These are phyloP conservation scores for Globisporangium nodosum DNA, from an alignment of 352 stramenopile genomes.

Conservation along the genomic window DNA sequence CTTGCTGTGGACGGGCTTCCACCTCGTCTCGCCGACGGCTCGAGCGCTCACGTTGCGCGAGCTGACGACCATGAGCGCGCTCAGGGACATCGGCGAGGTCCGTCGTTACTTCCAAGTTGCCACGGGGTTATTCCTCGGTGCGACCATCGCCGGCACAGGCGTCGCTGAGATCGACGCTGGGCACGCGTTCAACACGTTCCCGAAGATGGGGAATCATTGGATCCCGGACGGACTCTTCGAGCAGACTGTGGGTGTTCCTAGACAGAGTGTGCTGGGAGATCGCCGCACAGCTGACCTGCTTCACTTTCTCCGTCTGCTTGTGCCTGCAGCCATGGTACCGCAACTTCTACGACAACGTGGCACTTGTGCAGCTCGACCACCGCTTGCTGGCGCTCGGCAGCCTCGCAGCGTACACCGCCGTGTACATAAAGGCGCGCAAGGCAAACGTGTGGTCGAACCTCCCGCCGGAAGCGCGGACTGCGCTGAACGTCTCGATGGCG, in stretches of 20 bases:
- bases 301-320: background rate
- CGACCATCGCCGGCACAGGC: conserved; percentile 33
- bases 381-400: conserved; percentile 89
- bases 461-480: conserved; percentile 46
- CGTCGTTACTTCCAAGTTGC: conserved; percentile 41
- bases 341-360: conserved; percentile 96
- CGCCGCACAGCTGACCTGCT: background rate
- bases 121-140: conserved; percentile 34
- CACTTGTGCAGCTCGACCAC: conserved; percentile 96
- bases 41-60: conserved; percentile 49
- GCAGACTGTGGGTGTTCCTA: conserved; percentile 24
- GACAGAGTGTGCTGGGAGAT: background rate
- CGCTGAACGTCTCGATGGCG: conserved; percentile 46
- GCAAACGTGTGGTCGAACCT: conserved; percentile 62
- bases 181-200: conserved; percentile 96
- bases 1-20: conserved; percentile 56
- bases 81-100: conserved; percentile 53
- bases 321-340: conserved; percentile 53
- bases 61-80: conserved; percentile 27
- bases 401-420: conserved; percentile 40
- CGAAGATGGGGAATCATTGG: conserved; percentile 89
- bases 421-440: conserved; percentile 57
- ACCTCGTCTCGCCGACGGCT: conserved; percentile 45
- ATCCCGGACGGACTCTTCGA: conserved; percentile 80
- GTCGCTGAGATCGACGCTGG: conserved; percentile 96